Evolutionary conservation across 2,329 filamentous ascomycete species (phyloP).

Genomic region (Pseudogymnoascus sp.): DNA sequence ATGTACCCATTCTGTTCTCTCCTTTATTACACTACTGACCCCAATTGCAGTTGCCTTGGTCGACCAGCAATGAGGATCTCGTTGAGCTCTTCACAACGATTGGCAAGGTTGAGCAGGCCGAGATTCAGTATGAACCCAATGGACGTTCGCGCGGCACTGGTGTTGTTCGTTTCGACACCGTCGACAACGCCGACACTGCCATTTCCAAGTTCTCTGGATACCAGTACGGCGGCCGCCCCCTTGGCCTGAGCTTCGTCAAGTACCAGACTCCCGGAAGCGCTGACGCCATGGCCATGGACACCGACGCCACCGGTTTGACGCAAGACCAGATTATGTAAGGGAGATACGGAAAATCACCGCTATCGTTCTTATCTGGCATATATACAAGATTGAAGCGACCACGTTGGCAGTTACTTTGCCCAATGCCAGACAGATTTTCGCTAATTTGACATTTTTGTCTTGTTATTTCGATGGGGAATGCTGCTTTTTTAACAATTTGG

Average conservation of each 20-base stretch:
- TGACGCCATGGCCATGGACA: slow-evolving; percentile 87
- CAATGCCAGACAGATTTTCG: background rate
- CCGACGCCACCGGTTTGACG: slow-evolving; percentile 70
- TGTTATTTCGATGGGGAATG: background rate
- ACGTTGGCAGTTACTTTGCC: background rate
- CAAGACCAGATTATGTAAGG: slow-evolving; percentile 94
- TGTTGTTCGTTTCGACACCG: slow-evolving; percentile 85
- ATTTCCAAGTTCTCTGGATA: slow-evolving; percentile 98
- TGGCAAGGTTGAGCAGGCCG: slow-evolving; percentile 95
- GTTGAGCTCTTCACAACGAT: slow-evolving; percentile 96
- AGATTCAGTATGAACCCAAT: slow-evolving; percentile 97
- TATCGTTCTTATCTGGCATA: background rate
- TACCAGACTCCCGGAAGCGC: slow-evolving; percentile 63
- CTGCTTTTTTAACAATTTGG: background rate
- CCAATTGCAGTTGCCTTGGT: slow-evolving; percentile 78
- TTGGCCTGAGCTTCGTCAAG: slow-evolving; percentile 89
- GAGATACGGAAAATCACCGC: background rate
- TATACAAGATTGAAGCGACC: background rate
- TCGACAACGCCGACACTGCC: slow-evolving; percentile 81
- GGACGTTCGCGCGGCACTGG: slow-evolving; percentile 90
- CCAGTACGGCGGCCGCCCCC: slow-evolving; percentile 89
- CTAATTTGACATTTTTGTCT: background rate
- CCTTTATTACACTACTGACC: slow-evolving; percentile 15
- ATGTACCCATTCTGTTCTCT: slow-evolving; percentile 37
- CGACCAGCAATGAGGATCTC: slow-evolving; percentile 95